Base-by-base conservation (phyloP, 1,139 yeast genomes). In the Geotrichum phurueaensis region DNA sequence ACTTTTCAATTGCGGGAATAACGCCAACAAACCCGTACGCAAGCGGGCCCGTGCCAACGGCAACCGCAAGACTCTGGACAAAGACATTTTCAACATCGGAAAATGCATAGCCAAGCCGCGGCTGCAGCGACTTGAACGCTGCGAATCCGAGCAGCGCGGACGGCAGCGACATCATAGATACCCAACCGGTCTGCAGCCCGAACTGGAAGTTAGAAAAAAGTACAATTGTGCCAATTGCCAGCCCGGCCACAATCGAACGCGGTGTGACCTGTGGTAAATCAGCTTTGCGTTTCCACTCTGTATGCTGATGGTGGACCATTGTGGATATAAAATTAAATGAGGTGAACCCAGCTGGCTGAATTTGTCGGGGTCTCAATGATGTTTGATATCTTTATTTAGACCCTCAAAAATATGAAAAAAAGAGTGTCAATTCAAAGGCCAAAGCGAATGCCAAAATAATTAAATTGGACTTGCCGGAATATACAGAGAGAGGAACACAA, bases 111-210 rank as follows among this genome's bases (percentile, higher is more conserved):
- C 76, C 67, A 69, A 82, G 50, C 78, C 80, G 66, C 53, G 74
- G 64, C 59, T 83, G 78, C 2, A 82, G 54, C 1, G 67, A 67
- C 66, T 84, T 86, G 76, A 92, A 94, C 27, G 87, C 76, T 0
- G 97, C 89, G 73, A 84, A 92, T 0, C 96, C 97, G 25, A 94
- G 74, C 58, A 94, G 75, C 6, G 98, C 97, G 6, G 97, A 87
- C 0, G 99, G 98, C 60, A 94, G 77, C n/a, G 96, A 88, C 99
- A 94, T 94, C 99, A 94, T 94, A 9, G 97, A 90, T 1, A 94
- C 97, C 99, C 99, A 94, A 1, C 99, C 99, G 0, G 97, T 92
- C 70, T 94, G 99, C 33, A 94, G 78, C 0, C 99, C 99, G 73
- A 94, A 94, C 71, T 92, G 98, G 76, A 94, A 94, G 72, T 94